phyloP scores from a whole-genome alignment of 331 rosid species.

The Quercus lobata region DNA sequence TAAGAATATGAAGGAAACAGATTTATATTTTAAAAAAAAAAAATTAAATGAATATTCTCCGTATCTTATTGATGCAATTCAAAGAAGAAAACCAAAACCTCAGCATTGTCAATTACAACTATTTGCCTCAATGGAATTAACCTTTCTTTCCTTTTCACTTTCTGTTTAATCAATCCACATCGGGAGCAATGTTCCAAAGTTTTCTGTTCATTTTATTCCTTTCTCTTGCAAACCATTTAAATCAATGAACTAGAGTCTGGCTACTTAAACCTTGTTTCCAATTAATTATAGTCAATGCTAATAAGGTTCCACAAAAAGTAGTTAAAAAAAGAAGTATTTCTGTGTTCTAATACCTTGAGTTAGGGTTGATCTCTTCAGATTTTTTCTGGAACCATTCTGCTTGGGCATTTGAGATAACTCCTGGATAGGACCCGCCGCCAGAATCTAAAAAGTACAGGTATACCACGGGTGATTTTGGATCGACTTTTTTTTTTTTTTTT shows the following conservation, averaged over 20 bases:
- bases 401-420: conserved; percentile 64
- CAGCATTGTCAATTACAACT: neutral
- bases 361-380: conserved; percentile 48
- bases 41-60: no score
- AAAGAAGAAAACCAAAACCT: neutral
- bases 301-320: neutral
- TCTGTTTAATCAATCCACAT: neutral
- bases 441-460: conserved; percentile 81
- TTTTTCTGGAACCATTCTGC: conserved; percentile 61
- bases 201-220: neutral
- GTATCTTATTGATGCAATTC: neutral
- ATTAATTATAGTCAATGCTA: neutral
- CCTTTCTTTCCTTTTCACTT: neutral
- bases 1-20: neutral
- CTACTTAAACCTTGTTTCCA: neutral
- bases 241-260: neutral
- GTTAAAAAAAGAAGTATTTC: neutral
- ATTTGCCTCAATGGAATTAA: neutral
- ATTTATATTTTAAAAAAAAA: neutral
- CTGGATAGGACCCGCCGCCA: conserved; percentile 88
- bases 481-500: neutral
- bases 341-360: conserved; percentile 48
- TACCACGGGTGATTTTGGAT: conserved; percentile 46
- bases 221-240: neutral
- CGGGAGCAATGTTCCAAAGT: neutral